Conservation (phyloP, 768 basidiomycete genomes). For the Coprinopsis sp. region DNA sequence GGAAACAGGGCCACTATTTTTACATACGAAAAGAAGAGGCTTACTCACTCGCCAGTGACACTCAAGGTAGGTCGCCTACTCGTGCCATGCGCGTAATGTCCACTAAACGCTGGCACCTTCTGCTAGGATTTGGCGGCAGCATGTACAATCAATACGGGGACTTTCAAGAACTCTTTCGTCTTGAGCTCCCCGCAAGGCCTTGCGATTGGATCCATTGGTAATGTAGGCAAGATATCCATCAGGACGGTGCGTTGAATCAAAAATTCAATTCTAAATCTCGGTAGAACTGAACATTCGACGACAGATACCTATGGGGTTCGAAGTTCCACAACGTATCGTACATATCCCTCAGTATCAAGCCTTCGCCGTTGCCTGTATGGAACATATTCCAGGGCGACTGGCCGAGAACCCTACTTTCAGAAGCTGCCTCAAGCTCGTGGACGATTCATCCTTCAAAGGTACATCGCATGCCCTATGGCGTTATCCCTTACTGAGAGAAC, state of each 20-base stretch:
- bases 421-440: slow-evolving; percentile 62
- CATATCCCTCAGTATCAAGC: slow-evolving; percentile 49
- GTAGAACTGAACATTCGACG: no score
- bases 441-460: slow-evolving; percentile 64
- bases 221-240: slow-evolving; percentile 77
- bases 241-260: slow-evolving; percentile 54
- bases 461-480: slow-evolving; percentile 19
- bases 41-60: slow-evolving; percentile 67
- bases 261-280: no score
- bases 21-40: slow-evolving; percentile 57
- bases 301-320: slow-evolving; percentile 67
- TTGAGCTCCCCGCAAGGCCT: slow-evolving; percentile 52
- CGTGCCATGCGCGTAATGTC: neutral
- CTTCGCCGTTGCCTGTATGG: slow-evolving; percentile 64
- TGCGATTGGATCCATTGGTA: slow-evolving; percentile 59
- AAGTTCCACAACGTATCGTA: slow-evolving; percentile 65
- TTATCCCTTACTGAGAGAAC: neutral
- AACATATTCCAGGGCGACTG: slow-evolving; percentile 48
- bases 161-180: slow-evolving; percentile 51
- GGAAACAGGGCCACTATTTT: slow-evolving; percentile 69
- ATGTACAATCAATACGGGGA: slow-evolving; percentile 41
- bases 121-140: slow-evolving; percentile 55
- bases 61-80: slow-evolving; percentile 44
- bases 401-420: slow-evolving; percentile 42
- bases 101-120: no score